phyloP scores from a whole-genome alignment of 495 filamentous ascomycete genomes.

The Zalerion maritima region DNA sequence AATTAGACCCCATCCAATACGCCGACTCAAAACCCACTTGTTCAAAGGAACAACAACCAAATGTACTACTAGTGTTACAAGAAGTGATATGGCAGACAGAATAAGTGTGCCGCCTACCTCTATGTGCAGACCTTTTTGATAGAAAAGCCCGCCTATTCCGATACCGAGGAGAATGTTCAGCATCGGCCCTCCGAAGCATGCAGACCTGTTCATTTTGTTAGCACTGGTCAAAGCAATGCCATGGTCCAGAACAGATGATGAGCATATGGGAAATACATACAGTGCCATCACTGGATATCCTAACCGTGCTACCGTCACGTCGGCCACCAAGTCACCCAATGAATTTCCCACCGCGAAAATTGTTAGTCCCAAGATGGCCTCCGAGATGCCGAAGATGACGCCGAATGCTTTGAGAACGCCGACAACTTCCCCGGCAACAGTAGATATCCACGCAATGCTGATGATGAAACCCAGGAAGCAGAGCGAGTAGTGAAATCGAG shows the following conservation, averaged over 20 bases:
- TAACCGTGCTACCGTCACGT: conserved; percentile 82
- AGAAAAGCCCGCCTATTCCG: conserved; percentile 55
- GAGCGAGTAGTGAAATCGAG: conserved; percentile 54
- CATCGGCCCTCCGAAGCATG: conserved; percentile 96
- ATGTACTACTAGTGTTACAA: conserved; percentile 65
- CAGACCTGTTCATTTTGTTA: conserved; percentile 32
- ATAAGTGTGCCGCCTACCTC: conserved; percentile 71
- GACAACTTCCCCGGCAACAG: conserved; percentile 91
- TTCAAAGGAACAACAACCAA: conserved; percentile 74
- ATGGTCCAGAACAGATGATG: neutral
- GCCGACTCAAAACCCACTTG: conserved; percentile 76
- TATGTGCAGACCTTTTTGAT: conserved; percentile 57
- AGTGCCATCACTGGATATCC: conserved; percentile 97
- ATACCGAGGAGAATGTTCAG: conserved; percentile 94
- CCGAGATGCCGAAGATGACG: conserved; percentile 82
- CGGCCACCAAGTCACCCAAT: conserved; percentile 83
- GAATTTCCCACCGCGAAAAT: conserved; percentile 96
- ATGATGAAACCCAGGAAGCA: conserved; percentile 88
- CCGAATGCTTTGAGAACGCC: conserved; percentile 88
- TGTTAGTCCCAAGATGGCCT: conserved; percentile 90
- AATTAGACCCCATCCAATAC: conserved; percentile 70
- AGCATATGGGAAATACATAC: conserved; percentile 20
- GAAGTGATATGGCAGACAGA: conserved; percentile 63
- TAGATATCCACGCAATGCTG: conserved; percentile 87
- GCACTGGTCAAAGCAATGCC: conserved; percentile 3